These are phyloP conservation scores for Tephrocybe sp. DNA, from an alignment of 768 basidiomycete genomes.

Conservation along the genomic window DNA sequence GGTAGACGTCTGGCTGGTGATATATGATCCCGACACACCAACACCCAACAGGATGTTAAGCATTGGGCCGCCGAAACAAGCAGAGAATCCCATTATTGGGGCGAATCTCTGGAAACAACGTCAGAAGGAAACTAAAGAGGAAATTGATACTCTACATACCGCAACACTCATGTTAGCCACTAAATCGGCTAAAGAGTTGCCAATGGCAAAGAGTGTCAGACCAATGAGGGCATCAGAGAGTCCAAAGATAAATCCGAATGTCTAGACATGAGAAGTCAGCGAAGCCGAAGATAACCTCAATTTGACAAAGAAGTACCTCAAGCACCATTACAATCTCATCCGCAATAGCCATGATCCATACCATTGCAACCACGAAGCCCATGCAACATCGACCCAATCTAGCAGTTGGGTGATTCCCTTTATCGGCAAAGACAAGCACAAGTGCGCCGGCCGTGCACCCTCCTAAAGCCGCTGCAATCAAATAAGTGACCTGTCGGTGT, in stretches of 20 bases:
- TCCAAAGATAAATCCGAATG: constrained; percentile 91
- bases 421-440: constrained; percentile 57
- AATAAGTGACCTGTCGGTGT: constrained; percentile 44
- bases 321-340: constrained; percentile 93
- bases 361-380: constrained; percentile 87
- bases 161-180: constrained; percentile 98
- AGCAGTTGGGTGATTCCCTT: constrained; percentile 53
- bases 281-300: neutral
- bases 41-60: constrained; percentile 89
- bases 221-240: constrained; percentile 97
- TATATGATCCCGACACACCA: constrained; percentile 87
- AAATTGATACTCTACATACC: constrained; percentile 36
- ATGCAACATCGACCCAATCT: constrained; percentile 78
- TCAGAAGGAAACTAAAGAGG: neutral
- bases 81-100: constrained; percentile 93
- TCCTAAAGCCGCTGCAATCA: constrained; percentile 49
- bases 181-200: constrained; percentile 94
- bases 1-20: constrained; percentile 60
- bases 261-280: constrained; percentile 41
- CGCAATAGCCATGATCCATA: constrained; percentile 99
- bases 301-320: constrained; percentile 49
- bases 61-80: constrained; percentile 93
- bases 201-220: constrained; percentile 93
- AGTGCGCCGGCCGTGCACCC: constrained; percentile 54
- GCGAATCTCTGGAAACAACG: constrained; percentile 60